Conservation (phyloP, 2,329 filamentous ascomycete species). For the Fusarium sp. region DNA sequence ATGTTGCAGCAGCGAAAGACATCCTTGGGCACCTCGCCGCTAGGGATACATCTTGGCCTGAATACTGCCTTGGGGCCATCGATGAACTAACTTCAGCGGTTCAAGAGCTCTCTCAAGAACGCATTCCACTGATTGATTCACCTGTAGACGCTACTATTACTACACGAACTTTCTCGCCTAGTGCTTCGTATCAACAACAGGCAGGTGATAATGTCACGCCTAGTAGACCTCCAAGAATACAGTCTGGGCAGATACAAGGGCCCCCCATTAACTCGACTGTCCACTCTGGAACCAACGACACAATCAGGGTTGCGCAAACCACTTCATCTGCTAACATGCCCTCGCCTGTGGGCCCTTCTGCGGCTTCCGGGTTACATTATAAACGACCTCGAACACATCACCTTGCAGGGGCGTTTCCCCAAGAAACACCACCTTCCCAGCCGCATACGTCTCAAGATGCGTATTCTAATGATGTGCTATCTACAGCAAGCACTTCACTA, state of each 20-base stretch:
- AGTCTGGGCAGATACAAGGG: neutral
- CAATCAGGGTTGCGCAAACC: neutral
- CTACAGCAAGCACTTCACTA: neutral
- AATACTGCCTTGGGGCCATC: constrained; percentile 51
- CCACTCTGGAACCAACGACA: neutral
- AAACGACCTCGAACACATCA: constrained; percentile 7
- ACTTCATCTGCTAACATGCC: neutral
- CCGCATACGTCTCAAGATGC: neutral
- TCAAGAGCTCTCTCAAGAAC: constrained; percentile 43
- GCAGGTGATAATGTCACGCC: neutral
- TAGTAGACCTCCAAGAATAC: constrained; percentile 14
- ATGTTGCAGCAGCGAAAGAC: constrained; percentile 49
- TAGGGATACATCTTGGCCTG: constrained; percentile 52
- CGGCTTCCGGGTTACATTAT: neutral
- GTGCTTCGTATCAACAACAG: neutral
- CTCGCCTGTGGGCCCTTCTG: neutral
- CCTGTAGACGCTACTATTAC: constrained; percentile 24
- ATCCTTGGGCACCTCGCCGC: constrained; percentile 47
- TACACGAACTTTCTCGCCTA: constrained; percentile 4
- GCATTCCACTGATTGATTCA: constrained; percentile 21
- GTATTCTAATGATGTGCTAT: neutral
- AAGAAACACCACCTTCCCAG: constrained; percentile 1
- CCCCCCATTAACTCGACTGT: neutral
- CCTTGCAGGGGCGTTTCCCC: neutral
- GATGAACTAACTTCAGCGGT: constrained; percentile 51